phyloP scores from a whole-genome alignment of 2,329 filamentous ascomycete genomes.

The Paramyrothecium sp. region DNA sequence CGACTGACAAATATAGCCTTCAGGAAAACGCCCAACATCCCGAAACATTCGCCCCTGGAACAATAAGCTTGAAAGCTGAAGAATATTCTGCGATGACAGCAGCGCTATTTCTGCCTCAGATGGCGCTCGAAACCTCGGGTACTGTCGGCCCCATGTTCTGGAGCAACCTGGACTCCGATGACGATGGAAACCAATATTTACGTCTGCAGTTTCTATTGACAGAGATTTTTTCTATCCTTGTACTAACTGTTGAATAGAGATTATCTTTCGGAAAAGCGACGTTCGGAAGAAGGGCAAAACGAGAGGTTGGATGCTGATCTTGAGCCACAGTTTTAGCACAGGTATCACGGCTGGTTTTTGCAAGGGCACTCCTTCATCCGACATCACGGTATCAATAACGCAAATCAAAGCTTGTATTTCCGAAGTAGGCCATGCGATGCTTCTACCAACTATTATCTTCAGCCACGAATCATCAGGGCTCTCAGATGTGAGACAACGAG shows the following conservation, averaged over 20 bases:
- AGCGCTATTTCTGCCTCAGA: background rate
- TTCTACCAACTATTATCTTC: background rate
- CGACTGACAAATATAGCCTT: background rate
- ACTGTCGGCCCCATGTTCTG: background rate
- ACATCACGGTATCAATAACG: background rate
- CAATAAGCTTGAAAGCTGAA: background rate
- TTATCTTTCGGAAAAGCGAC: background rate
- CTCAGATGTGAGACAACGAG: background rate
- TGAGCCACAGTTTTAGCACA: background rate
- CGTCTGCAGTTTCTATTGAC: background rate
- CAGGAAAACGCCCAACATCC: background rate
- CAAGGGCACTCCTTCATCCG: background rate
- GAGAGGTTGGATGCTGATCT: background rate
- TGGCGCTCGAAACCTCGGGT: background rate
- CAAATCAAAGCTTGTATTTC: background rate
- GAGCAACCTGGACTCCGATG: background rate
- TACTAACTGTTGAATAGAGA: background rate
- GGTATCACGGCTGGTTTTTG: background rate
- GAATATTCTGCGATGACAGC: background rate
- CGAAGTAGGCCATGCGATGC: background rate
- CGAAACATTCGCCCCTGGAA: background rate
- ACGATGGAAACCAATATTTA: background rate
- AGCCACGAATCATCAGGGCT: background rate
- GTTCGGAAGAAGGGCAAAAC: background rate
- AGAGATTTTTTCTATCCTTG: background rate